phyloP scores from a whole-genome alignment of 2,329 filamentous ascomycete genomes.

The Didymellaceae sp. region DNA sequence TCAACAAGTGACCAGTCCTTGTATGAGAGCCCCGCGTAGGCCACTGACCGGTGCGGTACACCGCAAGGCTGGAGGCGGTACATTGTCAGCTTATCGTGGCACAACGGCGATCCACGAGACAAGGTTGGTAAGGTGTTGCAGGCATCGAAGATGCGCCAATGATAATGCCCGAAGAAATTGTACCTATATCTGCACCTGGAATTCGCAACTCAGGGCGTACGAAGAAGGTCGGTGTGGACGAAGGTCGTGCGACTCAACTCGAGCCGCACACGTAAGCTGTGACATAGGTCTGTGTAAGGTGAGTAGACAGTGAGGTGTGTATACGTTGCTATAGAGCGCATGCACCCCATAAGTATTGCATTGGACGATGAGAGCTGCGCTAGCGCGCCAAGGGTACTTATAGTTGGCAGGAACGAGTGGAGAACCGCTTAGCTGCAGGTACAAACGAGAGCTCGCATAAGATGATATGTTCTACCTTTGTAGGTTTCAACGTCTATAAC shows the following conservation, averaged over 20 bases:
- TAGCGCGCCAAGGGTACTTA: neutral
- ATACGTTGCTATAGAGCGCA: neutral
- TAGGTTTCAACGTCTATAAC: neutral
- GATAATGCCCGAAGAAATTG: too few relatives aligned
- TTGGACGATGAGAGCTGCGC: neutral
- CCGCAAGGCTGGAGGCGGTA: conserved; percentile 17
- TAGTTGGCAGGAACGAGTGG: neutral
- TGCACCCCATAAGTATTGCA: neutral
- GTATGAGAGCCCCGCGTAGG: neutral
- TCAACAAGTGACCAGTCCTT: neutral
- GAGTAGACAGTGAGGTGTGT: conserved; percentile 1
- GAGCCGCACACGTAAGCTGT: conserved; percentile 17
- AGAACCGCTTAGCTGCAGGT: conserved; percentile 4
- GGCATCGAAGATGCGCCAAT: neutral
- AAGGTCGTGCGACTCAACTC: conserved; percentile 7
- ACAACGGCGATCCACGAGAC: conserved; percentile 6
- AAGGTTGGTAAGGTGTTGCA: neutral
- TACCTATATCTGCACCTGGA: too few relatives aligned
- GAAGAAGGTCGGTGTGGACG: conserved; percentile 15
- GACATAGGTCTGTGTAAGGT: conserved; percentile 3
- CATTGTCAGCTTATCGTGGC: conserved; percentile 17
- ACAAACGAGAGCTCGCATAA: neutral
- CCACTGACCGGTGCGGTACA: conserved; percentile 11
- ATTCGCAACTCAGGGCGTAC: neutral
- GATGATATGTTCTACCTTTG: neutral